Percentiles rank a stretch among this genome's conserved stretches.
Evolutionary conservation across 78 protist species (phyloP).

Genomic region (Dictyostelium brefeldianum): DNA sequence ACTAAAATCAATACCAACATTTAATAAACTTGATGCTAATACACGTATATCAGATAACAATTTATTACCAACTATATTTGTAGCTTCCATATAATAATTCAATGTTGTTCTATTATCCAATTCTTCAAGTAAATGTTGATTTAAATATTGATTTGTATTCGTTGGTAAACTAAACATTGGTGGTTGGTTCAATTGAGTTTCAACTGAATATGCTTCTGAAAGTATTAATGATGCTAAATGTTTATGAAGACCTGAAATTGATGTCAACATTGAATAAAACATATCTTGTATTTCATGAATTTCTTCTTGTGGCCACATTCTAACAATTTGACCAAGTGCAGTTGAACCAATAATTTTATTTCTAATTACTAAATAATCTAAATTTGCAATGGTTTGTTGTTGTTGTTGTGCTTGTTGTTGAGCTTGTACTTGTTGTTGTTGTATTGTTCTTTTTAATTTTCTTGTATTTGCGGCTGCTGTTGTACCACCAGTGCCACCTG

Average conservation of each 20-base stretch:
- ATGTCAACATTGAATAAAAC: constrained; percentile 10
- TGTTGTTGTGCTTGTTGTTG: constrained; percentile 9
- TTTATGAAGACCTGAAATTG: constrained; percentile 32
- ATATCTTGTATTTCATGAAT: constrained; percentile 20
- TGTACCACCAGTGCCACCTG: background rate
- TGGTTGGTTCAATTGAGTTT: background rate
- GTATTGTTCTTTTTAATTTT: background rate
- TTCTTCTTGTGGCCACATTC: constrained; percentile 51
- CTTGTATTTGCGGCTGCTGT: background rate
- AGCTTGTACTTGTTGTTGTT: constrained; percentile 14
- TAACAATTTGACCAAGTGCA: constrained; percentile 36
- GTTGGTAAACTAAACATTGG: constrained; percentile 12
- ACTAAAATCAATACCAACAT: constrained; percentile 59
- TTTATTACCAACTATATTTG: constrained; percentile 23
- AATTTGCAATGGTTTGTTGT: constrained; percentile 16
- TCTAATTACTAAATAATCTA: constrained; percentile 25
- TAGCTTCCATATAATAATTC: constrained; percentile 26
- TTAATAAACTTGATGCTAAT: constrained; percentile 19
- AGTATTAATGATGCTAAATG: constrained; percentile 54
- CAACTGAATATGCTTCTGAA: background rate
- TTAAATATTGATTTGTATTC: background rate
- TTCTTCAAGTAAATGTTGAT: background rate
- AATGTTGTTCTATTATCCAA: background rate
- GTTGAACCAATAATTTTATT: constrained; percentile 44
- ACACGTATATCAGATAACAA: constrained; percentile 29